Evolutionary conservation across 257 asterid species (phyloP), one percentile per base, ranked within the genome.

Genomic region (Cinchona pubescens): DNA sequence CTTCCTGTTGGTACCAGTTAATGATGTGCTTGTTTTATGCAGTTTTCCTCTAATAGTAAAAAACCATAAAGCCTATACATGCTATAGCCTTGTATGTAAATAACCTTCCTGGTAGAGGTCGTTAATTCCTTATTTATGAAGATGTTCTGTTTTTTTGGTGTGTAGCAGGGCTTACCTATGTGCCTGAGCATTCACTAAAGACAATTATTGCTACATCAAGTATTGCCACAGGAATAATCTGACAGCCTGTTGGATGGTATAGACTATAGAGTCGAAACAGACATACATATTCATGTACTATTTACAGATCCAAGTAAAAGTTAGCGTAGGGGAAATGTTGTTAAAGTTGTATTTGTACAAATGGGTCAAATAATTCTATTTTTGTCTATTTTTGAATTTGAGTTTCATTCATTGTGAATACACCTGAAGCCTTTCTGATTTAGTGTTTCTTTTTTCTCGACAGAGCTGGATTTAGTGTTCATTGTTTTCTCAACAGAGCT

Each of bases 121-220:
- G 14, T 73, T 59, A 15, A 25, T 58, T 29, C 67, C 23, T 73
- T 59, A 15, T 40, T 58, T 29, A 73, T 27, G 25, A 30, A 37
- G 27, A 37, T 66, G 55, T 19, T n/a, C n/a, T n/a, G n/a, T n/a
- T 5, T 53, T 11, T 42, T 25, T 40, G 38, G 25, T 68, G 34
- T 43, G 15, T 85, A 79, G 59, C 90, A 92, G 98, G 97, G 76
- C 76, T 85, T 68, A 83, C 96, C 13, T 95, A 86, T 76, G 80
- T 91, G 81, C 98, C 99, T 8, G 98, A 95, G 84, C 96, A 89
- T 73, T 88, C 98, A 19, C 88, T 95, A 82, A 91, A 92, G 91
- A 95, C n/a, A n/a, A n/a, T 95, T 64, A 78, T 88, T 86, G 92
- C 98, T 80, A 90, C 96, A 42, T 86, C 99, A 23, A 92, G 99